A percentile compares a stretch with the other conserved stretches of the same genome.
phyloP scores from a whole-genome alignment of 176 grass and related monocot genomes.

The Lolium multiflorum region DNA sequence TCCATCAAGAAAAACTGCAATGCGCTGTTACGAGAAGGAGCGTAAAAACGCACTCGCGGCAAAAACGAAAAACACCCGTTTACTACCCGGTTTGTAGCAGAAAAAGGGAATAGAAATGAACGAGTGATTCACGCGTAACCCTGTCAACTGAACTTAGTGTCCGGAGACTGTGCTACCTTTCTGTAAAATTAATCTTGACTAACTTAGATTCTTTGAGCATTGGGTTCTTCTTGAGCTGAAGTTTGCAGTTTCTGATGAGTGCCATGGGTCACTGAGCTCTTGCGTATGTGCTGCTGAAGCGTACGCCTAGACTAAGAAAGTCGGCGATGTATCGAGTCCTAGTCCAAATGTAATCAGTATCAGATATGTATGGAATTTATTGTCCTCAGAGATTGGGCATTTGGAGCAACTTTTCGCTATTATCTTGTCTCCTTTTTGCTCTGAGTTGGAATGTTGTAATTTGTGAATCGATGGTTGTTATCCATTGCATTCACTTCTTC shows the following conservation, averaged over 20 bases:
- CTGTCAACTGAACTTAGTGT: background rate
- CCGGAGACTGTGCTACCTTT: background rate
- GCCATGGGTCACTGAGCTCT: background rate
- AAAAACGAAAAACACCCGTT: background rate
- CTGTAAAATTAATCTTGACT: slow-evolving; percentile 3
- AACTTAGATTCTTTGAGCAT: background rate
- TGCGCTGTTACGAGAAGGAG: background rate
- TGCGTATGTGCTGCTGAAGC: background rate
- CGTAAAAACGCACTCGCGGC: background rate
- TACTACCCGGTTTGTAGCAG: slow-evolving; percentile 5
- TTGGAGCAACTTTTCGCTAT: background rate
- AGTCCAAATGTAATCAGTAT: background rate
- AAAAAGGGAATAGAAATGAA: background rate
- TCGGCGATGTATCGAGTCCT: background rate
- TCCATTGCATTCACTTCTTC: too few relatives aligned
- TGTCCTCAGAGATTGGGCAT: background rate
- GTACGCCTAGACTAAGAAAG: background rate
- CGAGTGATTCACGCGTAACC: background rate
- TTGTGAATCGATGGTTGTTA: background rate
- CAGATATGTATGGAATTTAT: background rate
- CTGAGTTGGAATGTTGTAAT: background rate
- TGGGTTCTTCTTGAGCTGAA: background rate
- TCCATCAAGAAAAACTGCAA: background rate
- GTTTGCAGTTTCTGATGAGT: background rate
- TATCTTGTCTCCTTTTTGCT: too few relatives aligned